These are phyloP conservation scores for Zymoseptoria passerinii DNA, from an alignment of 2,329 filamentous ascomycete species.

Conservation along the genomic window DNA sequence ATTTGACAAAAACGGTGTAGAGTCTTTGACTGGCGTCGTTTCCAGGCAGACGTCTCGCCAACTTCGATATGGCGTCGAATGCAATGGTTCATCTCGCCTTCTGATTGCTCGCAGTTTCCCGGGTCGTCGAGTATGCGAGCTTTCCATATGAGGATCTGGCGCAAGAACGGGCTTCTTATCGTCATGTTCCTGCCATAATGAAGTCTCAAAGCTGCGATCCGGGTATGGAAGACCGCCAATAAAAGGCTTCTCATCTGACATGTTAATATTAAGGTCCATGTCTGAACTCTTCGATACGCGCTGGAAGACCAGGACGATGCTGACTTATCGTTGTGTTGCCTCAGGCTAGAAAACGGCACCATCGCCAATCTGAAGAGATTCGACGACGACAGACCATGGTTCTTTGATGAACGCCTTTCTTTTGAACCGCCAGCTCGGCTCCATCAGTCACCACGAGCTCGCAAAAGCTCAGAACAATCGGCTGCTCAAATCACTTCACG, in stretches of 20 bases:
- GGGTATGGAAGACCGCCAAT: not conserved
- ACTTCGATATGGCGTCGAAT: not conserved
- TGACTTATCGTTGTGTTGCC: too few species aligned
- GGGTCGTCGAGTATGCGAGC: not conserved
- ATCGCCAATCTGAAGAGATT: too few species aligned
- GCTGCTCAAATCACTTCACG: slow-evolving; percentile 61
- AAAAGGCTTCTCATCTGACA: not conserved
- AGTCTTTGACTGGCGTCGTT: not conserved
- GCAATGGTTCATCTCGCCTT: not conserved
- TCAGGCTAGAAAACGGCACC: too few species aligned
- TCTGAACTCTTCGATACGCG: too few species aligned
- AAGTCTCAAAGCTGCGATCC: too few species aligned
- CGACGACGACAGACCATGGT: too few species aligned
- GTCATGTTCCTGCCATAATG: not conserved
- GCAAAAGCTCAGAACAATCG: slow-evolving; percentile 57
- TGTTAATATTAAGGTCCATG: not conserved
- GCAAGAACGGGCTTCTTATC: not conserved
- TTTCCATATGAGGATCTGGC: not conserved
- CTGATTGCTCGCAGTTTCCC: not conserved
- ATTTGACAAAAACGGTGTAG: not conserved
- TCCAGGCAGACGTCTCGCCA: not conserved
- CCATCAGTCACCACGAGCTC: slow-evolving; percentile 54
- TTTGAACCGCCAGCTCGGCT: slow-evolving; percentile 66
- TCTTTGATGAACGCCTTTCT: slow-evolving; percentile 65
- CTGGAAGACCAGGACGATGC: too few species aligned